Evolutionary conservation across 2,329 filamentous ascomycete species (phyloP).

Genomic region (Hymenoscyphus albidus): DNA sequence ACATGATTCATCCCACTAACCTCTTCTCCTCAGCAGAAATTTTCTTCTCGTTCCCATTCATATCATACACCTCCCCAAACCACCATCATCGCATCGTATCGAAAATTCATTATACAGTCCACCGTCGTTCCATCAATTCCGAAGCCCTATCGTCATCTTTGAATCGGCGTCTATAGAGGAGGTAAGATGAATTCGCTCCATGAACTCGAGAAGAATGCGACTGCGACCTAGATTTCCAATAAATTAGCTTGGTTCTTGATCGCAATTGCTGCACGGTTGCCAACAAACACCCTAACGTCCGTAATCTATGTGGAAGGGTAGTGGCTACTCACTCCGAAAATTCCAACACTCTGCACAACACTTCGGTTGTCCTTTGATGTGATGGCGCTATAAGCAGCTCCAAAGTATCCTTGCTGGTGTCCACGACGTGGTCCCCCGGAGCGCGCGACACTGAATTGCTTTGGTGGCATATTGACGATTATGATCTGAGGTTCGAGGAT

Average conservation of each 20-base stretch:
- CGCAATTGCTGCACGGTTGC: background rate
- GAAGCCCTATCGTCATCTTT: background rate
- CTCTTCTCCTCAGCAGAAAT: background rate
- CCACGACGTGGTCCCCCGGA: conserved; percentile 37
- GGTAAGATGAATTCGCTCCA: conserved; percentile 66
- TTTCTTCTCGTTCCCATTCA: background rate
- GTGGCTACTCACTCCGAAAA: conserved; percentile 60
- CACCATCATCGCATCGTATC: background rate
- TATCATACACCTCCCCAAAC: background rate
- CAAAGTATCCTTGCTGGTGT: conserved; percentile 49
- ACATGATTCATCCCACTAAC: background rate
- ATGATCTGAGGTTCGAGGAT: background rate
- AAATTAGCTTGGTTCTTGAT: conserved; percentile 18
- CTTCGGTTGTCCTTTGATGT: conserved; percentile 65
- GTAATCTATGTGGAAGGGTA: background rate
- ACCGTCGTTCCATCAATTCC: background rate
- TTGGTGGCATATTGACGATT: conserved; percentile 54
- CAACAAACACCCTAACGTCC: background rate
- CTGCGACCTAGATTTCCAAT: conserved; percentile 48
- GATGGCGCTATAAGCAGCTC: conserved; percentile 56
- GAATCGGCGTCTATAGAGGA: conserved; percentile 40
- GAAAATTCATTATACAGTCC: background rate
- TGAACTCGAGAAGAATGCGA: conserved; percentile 64
- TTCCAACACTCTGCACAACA: conserved; percentile 62
- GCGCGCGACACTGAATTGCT: conserved; percentile 51